phyloP scores from a whole-genome alignment of 805 yeast genomes.

The Hanseniaspora singularis region DNA sequence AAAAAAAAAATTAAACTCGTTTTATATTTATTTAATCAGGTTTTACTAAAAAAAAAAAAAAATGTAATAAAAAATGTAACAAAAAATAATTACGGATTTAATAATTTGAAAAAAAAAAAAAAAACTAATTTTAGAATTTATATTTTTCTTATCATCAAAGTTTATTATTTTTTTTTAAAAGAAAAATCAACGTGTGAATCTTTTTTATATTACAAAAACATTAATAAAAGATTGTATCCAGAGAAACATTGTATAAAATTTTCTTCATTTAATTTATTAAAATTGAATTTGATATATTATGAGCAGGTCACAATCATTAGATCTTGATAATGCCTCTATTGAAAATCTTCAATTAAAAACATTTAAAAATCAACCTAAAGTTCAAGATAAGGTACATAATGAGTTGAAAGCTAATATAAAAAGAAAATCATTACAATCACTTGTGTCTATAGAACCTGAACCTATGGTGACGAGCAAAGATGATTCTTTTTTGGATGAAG shows the following conservation, averaged over 20 bases:
- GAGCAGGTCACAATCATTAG: no score
- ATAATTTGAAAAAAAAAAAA: no score
- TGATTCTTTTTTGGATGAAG: not conserved
- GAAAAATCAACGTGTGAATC: no score
- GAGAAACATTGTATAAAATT: no score
- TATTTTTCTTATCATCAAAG: not conserved
- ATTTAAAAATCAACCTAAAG: slow-evolving; percentile 6
- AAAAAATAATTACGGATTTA: not conserved
- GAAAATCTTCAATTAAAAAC: slow-evolving; percentile 9
- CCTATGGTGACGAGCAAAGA: not conserved
- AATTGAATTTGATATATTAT: no score
- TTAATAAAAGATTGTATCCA: no score
- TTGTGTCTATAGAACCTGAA: slow-evolving; percentile 12
- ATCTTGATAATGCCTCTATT: not conserved
- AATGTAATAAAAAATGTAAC: not conserved
- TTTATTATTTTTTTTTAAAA: not conserved
- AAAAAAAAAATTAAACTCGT: no score
- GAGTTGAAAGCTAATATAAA: not conserved
- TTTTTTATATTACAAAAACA: no score
- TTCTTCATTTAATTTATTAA: no score
- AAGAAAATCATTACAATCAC: slow-evolving; percentile 4
- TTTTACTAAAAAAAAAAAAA: no score
- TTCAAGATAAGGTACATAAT: not conserved
- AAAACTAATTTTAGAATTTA: no score
- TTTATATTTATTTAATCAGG: no score